phyloP scores from a whole-genome alignment of 257 asterid species.

The Primulina tabacum region DNA sequence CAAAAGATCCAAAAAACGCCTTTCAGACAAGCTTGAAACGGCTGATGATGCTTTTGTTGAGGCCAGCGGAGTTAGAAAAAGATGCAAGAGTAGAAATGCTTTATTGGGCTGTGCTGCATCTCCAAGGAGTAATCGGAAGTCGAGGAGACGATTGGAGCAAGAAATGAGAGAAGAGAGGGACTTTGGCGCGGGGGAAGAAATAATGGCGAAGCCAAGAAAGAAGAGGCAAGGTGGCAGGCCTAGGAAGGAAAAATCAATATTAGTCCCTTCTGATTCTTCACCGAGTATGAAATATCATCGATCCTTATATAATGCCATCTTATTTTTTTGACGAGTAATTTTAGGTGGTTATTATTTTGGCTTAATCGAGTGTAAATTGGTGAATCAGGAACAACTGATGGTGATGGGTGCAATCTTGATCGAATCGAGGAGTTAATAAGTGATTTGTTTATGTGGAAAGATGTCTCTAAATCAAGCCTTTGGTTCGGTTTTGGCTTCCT shows the following conservation, averaged over 20 bases:
- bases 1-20: conserved; percentile 49
- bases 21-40: conserved; percentile 42
- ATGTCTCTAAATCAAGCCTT: conserved; percentile 87
- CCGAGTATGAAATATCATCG: conserved; percentile 42
- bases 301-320: not conserved
- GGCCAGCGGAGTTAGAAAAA: conserved; percentile 39
- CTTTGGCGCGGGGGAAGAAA: conserved; percentile 50
- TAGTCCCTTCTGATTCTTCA: conserved; percentile 37
- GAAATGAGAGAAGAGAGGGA: conserved; percentile 72
- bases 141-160: conserved; percentile 62
- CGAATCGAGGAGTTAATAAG: conserved; percentile 45
- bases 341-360: not conserved
- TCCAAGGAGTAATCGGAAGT: conserved; percentile 56
- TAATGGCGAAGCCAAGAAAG: conserved; percentile 52
- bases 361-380: conserved; percentile 5
- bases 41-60: conserved; percentile 52
- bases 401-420: conserved; percentile 46
- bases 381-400: conserved; percentile 38
- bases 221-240: conserved; percentile 56
- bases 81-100: conserved; percentile 45
- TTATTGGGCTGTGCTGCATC: conserved; percentile 37
- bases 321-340: not conserved
- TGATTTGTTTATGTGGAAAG: conserved; percentile 90
- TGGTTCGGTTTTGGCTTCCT: conserved; percentile 94
- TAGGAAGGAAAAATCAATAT: conserved; percentile 47